Percentiles rank a stretch among this genome's conserved stretches.
These are phyloP conservation scores for Naganishia sp. DNA, from an alignment of 1,284 basidiomycete species.

Conservation along the genomic window DNA sequence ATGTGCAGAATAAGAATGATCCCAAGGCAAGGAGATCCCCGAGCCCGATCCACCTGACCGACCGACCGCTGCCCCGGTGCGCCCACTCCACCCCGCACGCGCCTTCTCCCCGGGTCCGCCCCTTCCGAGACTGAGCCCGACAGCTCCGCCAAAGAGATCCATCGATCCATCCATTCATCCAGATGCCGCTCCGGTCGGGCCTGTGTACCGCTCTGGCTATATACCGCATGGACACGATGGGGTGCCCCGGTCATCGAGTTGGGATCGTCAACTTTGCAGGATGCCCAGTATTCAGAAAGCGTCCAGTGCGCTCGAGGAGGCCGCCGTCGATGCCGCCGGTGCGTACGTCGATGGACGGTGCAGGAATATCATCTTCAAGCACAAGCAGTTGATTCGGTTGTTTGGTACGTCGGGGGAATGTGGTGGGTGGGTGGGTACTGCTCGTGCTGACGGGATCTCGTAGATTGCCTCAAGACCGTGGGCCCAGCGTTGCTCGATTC, in stretches of 20 bases:
- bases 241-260: neutral
- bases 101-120: too few species aligned
- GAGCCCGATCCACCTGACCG: too few species aligned
- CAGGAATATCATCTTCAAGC: constrained; percentile 26
- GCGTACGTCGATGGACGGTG: constrained; percentile 22
- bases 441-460: neutral
- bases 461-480: constrained; percentile 9
- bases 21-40: neutral
- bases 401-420: constrained; percentile 10
- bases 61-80: too few species aligned
- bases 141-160: too few species aligned
- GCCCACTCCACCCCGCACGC: too few species aligned
- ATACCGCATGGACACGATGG: neutral
- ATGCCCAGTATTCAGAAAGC: neutral
- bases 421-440: too few species aligned
- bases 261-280: neutral
- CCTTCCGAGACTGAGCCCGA: too few species aligned
- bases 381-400: constrained; percentile 30
- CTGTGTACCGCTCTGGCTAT: neutral
- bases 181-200: neutral
- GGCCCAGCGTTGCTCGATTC: constrained; percentile 1
- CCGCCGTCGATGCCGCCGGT: constrained; percentile 17
- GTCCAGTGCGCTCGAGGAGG: constrained; percentile 8
- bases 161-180: too few species aligned
- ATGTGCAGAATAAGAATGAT: neutral